A percentile compares a stretch with the other conserved stretches of the same genome.
Conservation (phyloP, 257 asterid species). For the Rauvolfia tetraphylla region DNA sequence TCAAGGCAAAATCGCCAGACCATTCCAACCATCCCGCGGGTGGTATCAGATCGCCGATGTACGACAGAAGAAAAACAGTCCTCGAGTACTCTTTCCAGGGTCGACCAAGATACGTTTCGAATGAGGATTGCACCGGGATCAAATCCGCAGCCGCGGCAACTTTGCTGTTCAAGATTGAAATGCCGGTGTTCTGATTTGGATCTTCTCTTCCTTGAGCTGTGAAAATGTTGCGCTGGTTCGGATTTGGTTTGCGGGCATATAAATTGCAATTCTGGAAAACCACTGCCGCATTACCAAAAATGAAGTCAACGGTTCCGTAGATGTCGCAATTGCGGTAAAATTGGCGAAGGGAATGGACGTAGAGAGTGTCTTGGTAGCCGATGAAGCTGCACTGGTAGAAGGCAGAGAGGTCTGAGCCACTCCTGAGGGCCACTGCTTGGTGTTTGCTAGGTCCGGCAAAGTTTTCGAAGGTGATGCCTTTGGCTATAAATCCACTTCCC, state of each 20-base stretch:
- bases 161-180: slow-evolving; percentile 67
- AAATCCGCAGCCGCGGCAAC: slow-evolving; percentile 81
- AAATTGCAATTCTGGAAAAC: slow-evolving; percentile 73
- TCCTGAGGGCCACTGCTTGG: slow-evolving; percentile 94
- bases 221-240: slow-evolving; percentile 70
- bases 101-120: slow-evolving; percentile 64
- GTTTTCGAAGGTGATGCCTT: slow-evolving; percentile 84
- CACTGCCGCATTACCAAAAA: slow-evolving; percentile 94
- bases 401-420: slow-evolving; percentile 79
- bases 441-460: slow-evolving; percentile 91
- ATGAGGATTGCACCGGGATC: slow-evolving; percentile 61
- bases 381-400: slow-evolving; percentile 90
- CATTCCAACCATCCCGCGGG: slow-evolving; percentile 87
- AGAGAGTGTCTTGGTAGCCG: slow-evolving; percentile 93
- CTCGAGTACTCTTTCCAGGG: slow-evolving; percentile 85
- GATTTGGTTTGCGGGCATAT: slow-evolving; percentile 77
- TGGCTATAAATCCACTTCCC: slow-evolving; percentile 80
- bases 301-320: slow-evolving; percentile 93
- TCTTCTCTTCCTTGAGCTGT: slow-evolving; percentile 96
- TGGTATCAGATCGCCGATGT: slow-evolving; percentile 50
- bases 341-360: slow-evolving; percentile 87
- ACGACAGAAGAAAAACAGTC: slow-evolving; percentile 55
- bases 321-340: slow-evolving; percentile 87
- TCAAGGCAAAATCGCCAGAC: slow-evolving; percentile 54
- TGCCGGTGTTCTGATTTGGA: slow-evolving; percentile 95